Evolutionary conservation across 108 stramenopile species (phyloP).

Genomic region (Cyclotella cryptica): DNA sequence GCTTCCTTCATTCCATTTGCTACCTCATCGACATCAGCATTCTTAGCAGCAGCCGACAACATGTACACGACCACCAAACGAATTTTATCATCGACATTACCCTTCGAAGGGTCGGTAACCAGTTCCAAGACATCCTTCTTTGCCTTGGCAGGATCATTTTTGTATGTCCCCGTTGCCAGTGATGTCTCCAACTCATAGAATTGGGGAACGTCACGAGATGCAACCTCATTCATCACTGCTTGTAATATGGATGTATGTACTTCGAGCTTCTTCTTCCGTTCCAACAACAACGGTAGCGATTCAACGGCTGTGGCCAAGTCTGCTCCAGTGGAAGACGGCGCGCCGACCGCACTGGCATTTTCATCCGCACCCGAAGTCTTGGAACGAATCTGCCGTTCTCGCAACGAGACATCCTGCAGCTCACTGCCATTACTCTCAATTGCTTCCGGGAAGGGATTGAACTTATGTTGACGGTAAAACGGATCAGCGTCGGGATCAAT

Average conservation of each 20-base stretch:
- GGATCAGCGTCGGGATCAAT: constrained; percentile 92
- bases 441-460: constrained; percentile 96
- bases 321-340: constrained; percentile 71
- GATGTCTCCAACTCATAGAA: constrained; percentile 93
- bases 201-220: constrained; percentile 95
- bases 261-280: constrained; percentile 95
- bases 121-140: constrained; percentile 83
- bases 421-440: constrained; percentile 95
- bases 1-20: constrained; percentile 73
- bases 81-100: constrained; percentile 95
- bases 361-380: constrained; percentile 59
- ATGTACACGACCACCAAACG: constrained; percentile 90
- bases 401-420: constrained; percentile 88
- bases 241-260: constrained; percentile 96
- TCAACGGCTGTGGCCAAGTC: constrained; percentile 93
- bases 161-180: constrained; percentile 86
- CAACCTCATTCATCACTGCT: constrained; percentile 97
- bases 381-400: constrained; percentile 82
- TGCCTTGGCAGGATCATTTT: constrained; percentile 74
- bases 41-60: constrained; percentile 76
- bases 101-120: constrained; percentile 83
- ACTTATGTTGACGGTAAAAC: constrained; percentile 90
- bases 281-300: constrained; percentile 92
- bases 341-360: constrained; percentile 58
- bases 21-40: constrained; percentile 86